Evolutionary conservation across 345 rosid species (phyloP), one percentile per base, ranked within the genome.

Genomic region (Eutrema yunnanense): DNA sequence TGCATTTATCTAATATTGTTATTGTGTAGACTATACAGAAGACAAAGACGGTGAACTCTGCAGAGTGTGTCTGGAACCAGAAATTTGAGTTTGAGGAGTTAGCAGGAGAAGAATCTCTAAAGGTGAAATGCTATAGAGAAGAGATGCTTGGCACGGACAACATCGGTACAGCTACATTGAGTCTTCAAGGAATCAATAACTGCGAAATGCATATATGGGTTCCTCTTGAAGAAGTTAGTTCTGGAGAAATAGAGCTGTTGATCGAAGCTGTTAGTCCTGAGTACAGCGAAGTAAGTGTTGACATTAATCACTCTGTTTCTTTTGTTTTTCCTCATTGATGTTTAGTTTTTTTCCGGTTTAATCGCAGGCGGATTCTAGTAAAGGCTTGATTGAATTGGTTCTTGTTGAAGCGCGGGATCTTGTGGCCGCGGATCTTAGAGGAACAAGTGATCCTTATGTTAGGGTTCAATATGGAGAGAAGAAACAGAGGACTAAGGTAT

Each of bases 361-460:
- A 8, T 42, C 5, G 19, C 73, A 91, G 96, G 86, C 85, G 44
- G 84, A 81, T 71, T 67, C 87, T n/a, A 62, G 73, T 78, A 84
- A 86, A 76, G 96, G 99, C 19, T 90, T 85, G 90, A 79, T 95
- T 44, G 99, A 90, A 84, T 86, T 95, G 75, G 89, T 87, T 65
- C 86, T 95, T 56, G 62, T 95, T 34, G 97, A 95, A 82, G 99
- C 90, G 1, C 88, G 74, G 74, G 99, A 95, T 58, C 96, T 95
- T 40, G 65, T 88, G 48, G 99, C 94, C 4, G 99, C 97, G 6
- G 99, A 95, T 88, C 81, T 95, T 69, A 79, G 97, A 75, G 99
- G 99, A 67, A 95, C 99, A 26, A 95, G 99, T 63, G 99, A 95
- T 81, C 99, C 99, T 72, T 95, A 90, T 57, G 99, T 95, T 38